phyloP scores from a whole-genome alignment of 2,329 filamentous ascomycete genomes.

The Aspergillus vadensis region DNA sequence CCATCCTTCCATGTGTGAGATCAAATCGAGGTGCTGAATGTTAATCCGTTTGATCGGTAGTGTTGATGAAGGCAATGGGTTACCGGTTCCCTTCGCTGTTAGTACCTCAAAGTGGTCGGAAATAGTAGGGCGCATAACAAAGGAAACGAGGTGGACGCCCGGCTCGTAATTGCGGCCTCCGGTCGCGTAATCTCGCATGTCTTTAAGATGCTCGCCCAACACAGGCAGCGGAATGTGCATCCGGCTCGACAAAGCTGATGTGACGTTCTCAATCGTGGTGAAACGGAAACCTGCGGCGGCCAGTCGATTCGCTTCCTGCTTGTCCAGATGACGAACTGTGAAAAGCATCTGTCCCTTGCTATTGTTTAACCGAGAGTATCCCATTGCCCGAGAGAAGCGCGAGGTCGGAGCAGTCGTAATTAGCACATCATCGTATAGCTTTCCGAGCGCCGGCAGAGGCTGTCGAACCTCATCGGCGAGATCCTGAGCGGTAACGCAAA shows the following conservation, averaged over 20 bases:
- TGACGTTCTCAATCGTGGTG: conserved; percentile 68
- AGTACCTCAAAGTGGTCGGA: conserved; percentile 65
- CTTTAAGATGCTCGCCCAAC: conserved; percentile 62
- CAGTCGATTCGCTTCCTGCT: conserved; percentile 64
- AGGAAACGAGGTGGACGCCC: conserved; percentile 47
- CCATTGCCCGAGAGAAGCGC: conserved; percentile 30
- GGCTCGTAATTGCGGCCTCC: conserved; percentile 33
- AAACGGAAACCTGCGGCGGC: conserved; percentile 78
- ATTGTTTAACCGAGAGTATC: conserved; percentile 29
- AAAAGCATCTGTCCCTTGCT: conserved; percentile 80
- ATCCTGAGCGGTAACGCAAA: conserved; percentile 76
- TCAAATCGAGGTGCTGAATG: conserved; percentile 57
- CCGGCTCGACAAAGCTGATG: conserved; percentile 66
- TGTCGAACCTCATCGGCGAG: conserved; percentile 69
- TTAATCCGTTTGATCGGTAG: conserved; percentile 58
- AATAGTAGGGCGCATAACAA: conserved; percentile 51
- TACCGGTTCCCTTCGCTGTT: conserved; percentile 57
- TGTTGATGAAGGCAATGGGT: conserved; percentile 62
- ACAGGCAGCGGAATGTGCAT: conserved; percentile 71
- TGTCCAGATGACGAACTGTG: conserved; percentile 65
- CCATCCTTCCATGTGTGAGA: conserved; percentile 47
- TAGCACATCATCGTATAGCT: conserved; percentile 75
- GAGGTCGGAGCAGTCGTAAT: conserved; percentile 57
- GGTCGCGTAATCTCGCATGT: conserved; percentile 62
- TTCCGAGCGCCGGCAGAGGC: conserved; percentile 64